Conservation (phyloP, 2,329 filamentous ascomycete genomes). For the Grosmannia penicillata region DNA sequence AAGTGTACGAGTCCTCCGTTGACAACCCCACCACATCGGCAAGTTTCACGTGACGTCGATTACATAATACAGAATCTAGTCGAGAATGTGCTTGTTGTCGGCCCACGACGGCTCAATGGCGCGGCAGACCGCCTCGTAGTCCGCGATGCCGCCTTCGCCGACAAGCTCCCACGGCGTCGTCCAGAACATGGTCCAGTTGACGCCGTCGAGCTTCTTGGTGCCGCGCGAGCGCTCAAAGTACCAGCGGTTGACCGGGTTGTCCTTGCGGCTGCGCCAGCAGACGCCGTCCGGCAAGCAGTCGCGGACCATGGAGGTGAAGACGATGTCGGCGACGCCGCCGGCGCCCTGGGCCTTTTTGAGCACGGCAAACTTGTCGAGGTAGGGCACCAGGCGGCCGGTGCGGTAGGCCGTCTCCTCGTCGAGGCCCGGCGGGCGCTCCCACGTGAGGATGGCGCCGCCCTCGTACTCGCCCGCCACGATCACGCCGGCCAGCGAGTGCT, state of each 20-base stretch:
- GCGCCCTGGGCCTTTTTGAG: constrained; percentile 77
- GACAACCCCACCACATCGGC: too few species aligned
- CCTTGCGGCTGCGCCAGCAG: constrained; percentile 78
- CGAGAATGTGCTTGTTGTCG: constrained; percentile 40
- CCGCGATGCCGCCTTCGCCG: constrained; percentile 38
- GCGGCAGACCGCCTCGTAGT: constrained; percentile 66
- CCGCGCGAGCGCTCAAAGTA: constrained; percentile 87
- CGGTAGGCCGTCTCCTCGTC: constrained; percentile 37
- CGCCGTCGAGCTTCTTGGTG: constrained; percentile 66
- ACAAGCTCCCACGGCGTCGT: constrained; percentile 56
- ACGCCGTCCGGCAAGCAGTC: constrained; percentile 79
- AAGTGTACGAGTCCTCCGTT: too few species aligned
- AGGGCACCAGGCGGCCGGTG: constrained; percentile 61
- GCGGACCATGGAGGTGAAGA: constrained; percentile 91
- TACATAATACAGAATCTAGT: too few species aligned
- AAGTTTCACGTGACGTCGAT: too few species aligned
- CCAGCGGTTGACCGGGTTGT: constrained; percentile 98
- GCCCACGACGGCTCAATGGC: constrained; percentile 48
- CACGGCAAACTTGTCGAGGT: constrained; percentile 95
- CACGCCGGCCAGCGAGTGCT: constrained; percentile 69
- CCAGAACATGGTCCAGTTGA: constrained; percentile 98
- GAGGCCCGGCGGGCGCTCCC: constrained; percentile 57
- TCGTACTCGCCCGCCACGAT: constrained; percentile 96
- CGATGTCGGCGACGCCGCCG: constrained; percentile 84
- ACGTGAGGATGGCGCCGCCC: constrained; percentile 85